Conservation (phyloP, 2,329 filamentous ascomycete genomes). For the Sporothrix sp. region DNA sequence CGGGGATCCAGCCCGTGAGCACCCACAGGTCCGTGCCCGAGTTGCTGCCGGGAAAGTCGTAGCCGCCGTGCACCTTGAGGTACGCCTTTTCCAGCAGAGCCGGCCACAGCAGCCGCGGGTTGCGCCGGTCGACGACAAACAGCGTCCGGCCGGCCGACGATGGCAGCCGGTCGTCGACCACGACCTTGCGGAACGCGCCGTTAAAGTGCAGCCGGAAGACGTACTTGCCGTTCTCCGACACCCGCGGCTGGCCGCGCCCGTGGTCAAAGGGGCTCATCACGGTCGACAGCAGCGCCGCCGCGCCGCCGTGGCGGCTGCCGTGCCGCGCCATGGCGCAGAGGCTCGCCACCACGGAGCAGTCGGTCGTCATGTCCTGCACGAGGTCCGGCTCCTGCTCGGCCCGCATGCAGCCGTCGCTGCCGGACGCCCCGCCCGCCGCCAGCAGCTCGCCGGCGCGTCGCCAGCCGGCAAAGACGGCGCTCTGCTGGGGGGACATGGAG, state of each 20-base stretch:
- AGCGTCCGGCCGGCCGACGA: conserved; percentile 62
- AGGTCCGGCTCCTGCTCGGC: conserved; percentile 58
- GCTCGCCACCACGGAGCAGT: conserved; percentile 95
- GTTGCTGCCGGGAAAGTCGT: conserved; percentile 96
- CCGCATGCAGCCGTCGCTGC: conserved; percentile 20
- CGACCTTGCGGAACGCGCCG: conserved; percentile 76
- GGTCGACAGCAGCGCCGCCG: conserved; percentile 58
- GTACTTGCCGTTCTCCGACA: conserved; percentile 80
- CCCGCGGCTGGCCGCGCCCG: conserved; percentile 42
- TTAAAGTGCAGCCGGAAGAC: conserved; percentile 92
- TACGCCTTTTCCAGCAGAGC: conserved; percentile 94
- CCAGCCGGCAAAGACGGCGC: conserved; percentile 73
- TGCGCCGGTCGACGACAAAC: conserved; percentile 78
- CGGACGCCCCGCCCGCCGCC: conserved; percentile 20
- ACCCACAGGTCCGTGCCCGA: conserved; percentile 92
- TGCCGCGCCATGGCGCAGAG: conserved; percentile 72
- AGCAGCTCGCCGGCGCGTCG: conserved; percentile 63
- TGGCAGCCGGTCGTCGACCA: conserved; percentile 83
- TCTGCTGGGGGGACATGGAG: conserved; percentile 64
- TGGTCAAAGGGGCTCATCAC: conserved; percentile 65
- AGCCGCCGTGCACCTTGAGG: conserved; percentile 86
- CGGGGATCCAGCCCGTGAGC: conserved; percentile 90
- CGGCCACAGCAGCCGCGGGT: conserved; percentile 78
- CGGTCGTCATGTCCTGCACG: conserved; percentile 89
- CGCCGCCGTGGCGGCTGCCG: conserved; percentile 31